These are phyloP conservation scores for Pezicula neosporulosa DNA, from an alignment of 2,329 filamentous ascomycete species.

Conservation along the genomic window DNA sequence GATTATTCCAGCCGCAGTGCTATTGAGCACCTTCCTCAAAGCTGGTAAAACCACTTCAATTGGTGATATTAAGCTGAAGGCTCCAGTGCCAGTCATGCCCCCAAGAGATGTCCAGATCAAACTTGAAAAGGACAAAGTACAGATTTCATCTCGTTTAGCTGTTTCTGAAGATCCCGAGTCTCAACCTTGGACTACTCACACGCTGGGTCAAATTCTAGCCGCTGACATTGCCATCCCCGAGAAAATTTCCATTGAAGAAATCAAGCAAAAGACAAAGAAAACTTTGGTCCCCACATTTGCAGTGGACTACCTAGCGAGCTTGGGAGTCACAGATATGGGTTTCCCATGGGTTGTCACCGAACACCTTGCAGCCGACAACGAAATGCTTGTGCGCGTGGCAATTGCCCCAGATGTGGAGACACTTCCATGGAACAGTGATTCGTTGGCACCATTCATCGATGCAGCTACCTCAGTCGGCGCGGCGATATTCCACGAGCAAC, in stretches of 20 bases:
- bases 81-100: slow-evolving; percentile 32
- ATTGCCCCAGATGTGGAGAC: slow-evolving; percentile 20
- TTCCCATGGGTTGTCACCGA: slow-evolving; percentile 39
- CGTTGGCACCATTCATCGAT: slow-evolving; percentile 38
- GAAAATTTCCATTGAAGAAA: slow-evolving; percentile 20
- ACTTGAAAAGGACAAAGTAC: slow-evolving; percentile 26
- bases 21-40: slow-evolving; percentile 36
- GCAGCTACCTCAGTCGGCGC: slow-evolving; percentile 39
- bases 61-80: slow-evolving; percentile 29
- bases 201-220: slow-evolving; percentile 11
- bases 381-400: slow-evolving; percentile 39
- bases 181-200: slow-evolving; percentile 31
- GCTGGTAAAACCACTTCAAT: slow-evolving; percentile 28
- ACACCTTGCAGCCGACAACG: slow-evolving; percentile 32
- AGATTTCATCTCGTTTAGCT: slow-evolving; percentile 28
- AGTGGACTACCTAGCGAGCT: slow-evolving; percentile 33
- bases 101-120: slow-evolving; percentile 32
- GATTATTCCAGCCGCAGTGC: slow-evolving; percentile 38
- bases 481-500: slow-evolving; percentile 33
- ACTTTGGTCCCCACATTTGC: slow-evolving; percentile 30
- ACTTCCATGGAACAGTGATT: slow-evolving; percentile 25
- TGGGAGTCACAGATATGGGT: slow-evolving; percentile 37
- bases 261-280: slow-evolving; percentile 25
- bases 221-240: neutral
- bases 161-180: slow-evolving; percentile 13